Evolutionary conservation across 2,329 filamentous ascomycete genomes (phyloP).

Genomic region (Periconia digitata): DNA sequence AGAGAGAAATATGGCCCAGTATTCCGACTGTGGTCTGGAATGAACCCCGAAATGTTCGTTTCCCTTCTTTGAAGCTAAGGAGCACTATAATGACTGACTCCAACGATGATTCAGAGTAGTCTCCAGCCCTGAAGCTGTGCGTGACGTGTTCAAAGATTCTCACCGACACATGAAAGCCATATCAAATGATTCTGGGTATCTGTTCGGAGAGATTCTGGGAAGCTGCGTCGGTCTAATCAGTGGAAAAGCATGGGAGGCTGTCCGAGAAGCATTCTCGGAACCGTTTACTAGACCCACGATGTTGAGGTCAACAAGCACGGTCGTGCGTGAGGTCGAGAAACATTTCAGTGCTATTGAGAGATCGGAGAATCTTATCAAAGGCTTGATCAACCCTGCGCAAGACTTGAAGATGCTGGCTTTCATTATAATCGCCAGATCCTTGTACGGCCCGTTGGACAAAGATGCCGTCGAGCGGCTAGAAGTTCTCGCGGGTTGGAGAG

Average conservation of each 20-base stretch:
- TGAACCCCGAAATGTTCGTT: too few relatives aligned
- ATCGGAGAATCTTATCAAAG: conserved; percentile 1
- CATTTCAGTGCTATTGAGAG: conserved; percentile 7
- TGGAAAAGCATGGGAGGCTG: conserved; percentile 25
- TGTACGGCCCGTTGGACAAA: conserved; percentile 40
- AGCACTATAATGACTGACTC: too few relatives aligned
- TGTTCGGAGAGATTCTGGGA: conserved; percentile 46
- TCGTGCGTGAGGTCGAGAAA: conserved; percentile 3
- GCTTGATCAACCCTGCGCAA: conserved; percentile 25
- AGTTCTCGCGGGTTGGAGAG: conserved; percentile 22
- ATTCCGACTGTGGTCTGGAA: too few relatives aligned
- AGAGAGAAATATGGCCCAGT: too few relatives aligned
- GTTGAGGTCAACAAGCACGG: too few relatives aligned
- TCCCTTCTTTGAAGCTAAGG: too few relatives aligned
- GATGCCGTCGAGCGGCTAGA: conserved; percentile 24
- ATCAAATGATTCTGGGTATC: conserved; percentile 46
- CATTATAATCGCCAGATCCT: conserved; percentile 38
- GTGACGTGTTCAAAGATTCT: too few relatives aligned
- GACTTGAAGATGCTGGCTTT: conserved; percentile 43
- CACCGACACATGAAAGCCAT: conserved; percentile 47
- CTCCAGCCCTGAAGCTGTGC: too few relatives aligned
- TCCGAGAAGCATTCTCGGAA: conserved; percentile 20
- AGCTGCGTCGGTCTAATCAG: conserved; percentile 48
- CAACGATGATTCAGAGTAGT: too few relatives aligned
- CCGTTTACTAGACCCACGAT: conserved; percentile 16